Conservation (phyloP, 805 yeast genomes). For the Diddensiella caesifluorescens region DNA sequence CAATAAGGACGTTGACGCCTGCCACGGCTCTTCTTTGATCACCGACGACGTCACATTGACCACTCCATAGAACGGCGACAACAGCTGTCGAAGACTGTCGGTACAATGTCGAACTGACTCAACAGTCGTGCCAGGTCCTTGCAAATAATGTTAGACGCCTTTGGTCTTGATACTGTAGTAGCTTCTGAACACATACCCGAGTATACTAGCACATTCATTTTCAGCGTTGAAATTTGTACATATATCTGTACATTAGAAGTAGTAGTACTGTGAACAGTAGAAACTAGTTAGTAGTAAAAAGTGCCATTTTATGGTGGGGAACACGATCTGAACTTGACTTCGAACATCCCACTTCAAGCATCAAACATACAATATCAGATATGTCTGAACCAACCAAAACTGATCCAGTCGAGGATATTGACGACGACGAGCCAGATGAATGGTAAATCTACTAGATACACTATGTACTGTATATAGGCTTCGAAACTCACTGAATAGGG, state of each 20-base stretch:
- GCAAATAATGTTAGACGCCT: constrained; percentile 4
- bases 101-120: constrained; percentile 81
- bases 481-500: constrained; percentile 41
- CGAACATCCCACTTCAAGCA: neutral
- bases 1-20: constrained; percentile 63
- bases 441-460: constrained; percentile 41
- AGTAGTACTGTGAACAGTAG: too few relatives aligned
- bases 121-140: constrained; percentile 76
- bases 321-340: too few relatives aligned
- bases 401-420: constrained; percentile 21
- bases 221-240: too few relatives aligned
- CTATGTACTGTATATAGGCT: neutral
- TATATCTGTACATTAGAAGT: too few relatives aligned
- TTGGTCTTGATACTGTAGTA: neutral
- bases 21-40: constrained; percentile 83
- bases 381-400: neutral
- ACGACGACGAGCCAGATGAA: constrained; percentile 63
- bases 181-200: constrained; percentile 36
- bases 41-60: constrained; percentile 58
- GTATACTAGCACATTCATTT: constrained; percentile 72
- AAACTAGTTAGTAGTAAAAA: too few relatives aligned
- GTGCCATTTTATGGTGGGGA: too few relatives aligned
- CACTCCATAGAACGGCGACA: constrained; percentile 89
- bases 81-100: constrained; percentile 63
- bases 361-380: neutral